Conservation (phyloP, 805 yeast species). For the Zygosaccharomyces bailii region DNA sequence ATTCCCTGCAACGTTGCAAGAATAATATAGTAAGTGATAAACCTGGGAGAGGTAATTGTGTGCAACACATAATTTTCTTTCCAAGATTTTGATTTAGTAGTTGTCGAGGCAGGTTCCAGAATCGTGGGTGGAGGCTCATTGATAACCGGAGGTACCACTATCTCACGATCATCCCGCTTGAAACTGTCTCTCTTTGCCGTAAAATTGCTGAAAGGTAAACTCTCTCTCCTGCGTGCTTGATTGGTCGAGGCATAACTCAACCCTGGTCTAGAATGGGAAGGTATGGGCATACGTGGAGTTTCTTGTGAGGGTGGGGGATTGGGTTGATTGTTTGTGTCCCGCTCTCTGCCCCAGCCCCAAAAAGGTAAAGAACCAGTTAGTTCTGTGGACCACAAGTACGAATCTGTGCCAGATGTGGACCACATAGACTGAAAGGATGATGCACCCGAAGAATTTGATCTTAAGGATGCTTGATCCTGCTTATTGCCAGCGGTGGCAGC, state of each 20-base stretch:
- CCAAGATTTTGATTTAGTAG: conserved; percentile 12
- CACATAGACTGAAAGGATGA: conserved; percentile 15
- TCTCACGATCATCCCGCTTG: conserved; percentile 10
- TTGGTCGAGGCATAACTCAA: conserved; percentile 11
- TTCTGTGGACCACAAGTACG: conserved; percentile 25
- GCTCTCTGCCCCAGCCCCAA: conserved; percentile 30
- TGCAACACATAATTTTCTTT: conserved; percentile 18
- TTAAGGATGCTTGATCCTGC: conserved; percentile 5
- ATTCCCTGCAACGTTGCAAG: conserved; percentile 57
- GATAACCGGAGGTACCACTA: neutral
- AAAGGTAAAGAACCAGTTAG: conserved; percentile 27
- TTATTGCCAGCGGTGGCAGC: conserved; percentile 3
- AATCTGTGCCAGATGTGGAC: conserved; percentile 20
- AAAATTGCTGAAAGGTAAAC: conserved; percentile 4
- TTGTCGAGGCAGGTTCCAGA: too few species aligned
- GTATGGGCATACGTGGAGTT: conserved; percentile 1
- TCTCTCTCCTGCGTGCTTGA: conserved; percentile 10
- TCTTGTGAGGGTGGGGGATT: neutral
- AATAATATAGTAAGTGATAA: conserved; percentile 51
- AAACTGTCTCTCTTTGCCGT: conserved; percentile 10
- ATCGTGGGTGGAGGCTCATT: neutral
- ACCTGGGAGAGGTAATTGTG: conserved; percentile 36
- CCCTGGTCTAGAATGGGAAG: conserved; percentile 5
- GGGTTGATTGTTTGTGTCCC: conserved; percentile 1
- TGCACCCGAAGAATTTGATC: conserved; percentile 14